A percentile compares a stretch with the other conserved stretches of the same genome.
Evolutionary conservation across 2,329 filamentous ascomycete genomes (phyloP).

Genomic region (Colletotrichum liriopes): DNA sequence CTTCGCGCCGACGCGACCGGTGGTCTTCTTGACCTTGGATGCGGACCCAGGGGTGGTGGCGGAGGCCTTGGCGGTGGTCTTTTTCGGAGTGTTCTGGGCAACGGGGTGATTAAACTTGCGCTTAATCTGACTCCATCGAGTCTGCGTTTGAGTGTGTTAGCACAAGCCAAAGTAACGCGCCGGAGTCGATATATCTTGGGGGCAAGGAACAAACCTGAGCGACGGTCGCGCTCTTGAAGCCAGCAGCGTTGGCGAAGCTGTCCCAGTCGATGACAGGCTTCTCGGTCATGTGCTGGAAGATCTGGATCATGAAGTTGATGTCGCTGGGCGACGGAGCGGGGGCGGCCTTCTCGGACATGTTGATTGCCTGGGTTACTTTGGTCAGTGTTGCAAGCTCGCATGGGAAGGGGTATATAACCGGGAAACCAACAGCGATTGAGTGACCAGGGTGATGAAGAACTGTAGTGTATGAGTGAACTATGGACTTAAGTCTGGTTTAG

Average conservation of each 20-base stretch:
- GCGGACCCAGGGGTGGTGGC: slow-evolving; percentile 8
- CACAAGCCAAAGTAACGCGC: background rate
- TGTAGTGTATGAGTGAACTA: background rate
- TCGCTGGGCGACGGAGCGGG: slow-evolving; percentile 57
- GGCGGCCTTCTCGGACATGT: slow-evolving; percentile 50
- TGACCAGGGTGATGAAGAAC: background rate
- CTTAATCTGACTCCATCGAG: slow-evolving; percentile 64
- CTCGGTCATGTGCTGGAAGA: slow-evolving; percentile 61
- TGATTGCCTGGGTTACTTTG: background rate
- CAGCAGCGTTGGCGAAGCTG: slow-evolving; percentile 57
- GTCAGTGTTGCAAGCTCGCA: background rate
- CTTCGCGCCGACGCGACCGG: slow-evolving; percentile 43
- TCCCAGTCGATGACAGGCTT: slow-evolving; percentile 66
- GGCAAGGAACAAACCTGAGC: slow-evolving; percentile 57
- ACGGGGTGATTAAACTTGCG: slow-evolving; percentile 18
- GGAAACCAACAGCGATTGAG: background rate
- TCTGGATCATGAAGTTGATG: slow-evolving; percentile 61
- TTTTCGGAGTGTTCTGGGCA: slow-evolving; percentile 32
- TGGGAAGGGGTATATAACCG: background rate
- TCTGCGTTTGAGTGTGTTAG: slow-evolving; percentile 46
- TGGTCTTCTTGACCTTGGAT: slow-evolving; percentile 40
- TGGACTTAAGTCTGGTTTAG: background rate
- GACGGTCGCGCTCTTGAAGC: slow-evolving; percentile 62
- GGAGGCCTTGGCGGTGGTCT: background rate
- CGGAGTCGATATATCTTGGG: background rate